phyloP scores from a whole-genome alignment of 164 flowering plant genomes.

The grape (Vitis vinifera) region ASM3070453v1 NC_081816.1:6848501-6849000 shows the following conservation, averaged over 20 bases:
- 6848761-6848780: slow-evolving; percentile 59
- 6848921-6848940: slow-evolving; percentile 83
- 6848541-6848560: slow-evolving; percentile 70
- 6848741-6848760: slow-evolving; percentile 50
- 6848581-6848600: slow-evolving; percentile 51
- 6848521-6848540: slow-evolving; percentile 70
- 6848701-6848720: slow-evolving; percentile 88
- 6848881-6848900: slow-evolving; percentile 79
- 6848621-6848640: slow-evolving; percentile 55
- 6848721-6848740: slow-evolving; percentile 59
- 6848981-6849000: slow-evolving; percentile 75
- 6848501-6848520: slow-evolving; percentile 71
- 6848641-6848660: slow-evolving; percentile 53
- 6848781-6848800: slow-evolving; percentile 76
- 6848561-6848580: slow-evolving; percentile 65
- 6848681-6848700: slow-evolving; percentile 82
- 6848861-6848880: slow-evolving; percentile 44
- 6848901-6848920: slow-evolving; percentile 84
- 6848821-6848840: slow-evolving; percentile 79
- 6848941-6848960: slow-evolving; percentile 42
- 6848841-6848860: slow-evolving; percentile 51
- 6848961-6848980: slow-evolving; percentile 58
- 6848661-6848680: slow-evolving; percentile 79
- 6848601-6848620: slow-evolving; percentile 86
- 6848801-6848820: slow-evolving; percentile 83